Percentiles rank a stretch among this genome's conserved stretches.
phyloP scores from a whole-genome alignment of 2,329 filamentous ascomycete species.

The Niveomyces coronatus region DNA sequence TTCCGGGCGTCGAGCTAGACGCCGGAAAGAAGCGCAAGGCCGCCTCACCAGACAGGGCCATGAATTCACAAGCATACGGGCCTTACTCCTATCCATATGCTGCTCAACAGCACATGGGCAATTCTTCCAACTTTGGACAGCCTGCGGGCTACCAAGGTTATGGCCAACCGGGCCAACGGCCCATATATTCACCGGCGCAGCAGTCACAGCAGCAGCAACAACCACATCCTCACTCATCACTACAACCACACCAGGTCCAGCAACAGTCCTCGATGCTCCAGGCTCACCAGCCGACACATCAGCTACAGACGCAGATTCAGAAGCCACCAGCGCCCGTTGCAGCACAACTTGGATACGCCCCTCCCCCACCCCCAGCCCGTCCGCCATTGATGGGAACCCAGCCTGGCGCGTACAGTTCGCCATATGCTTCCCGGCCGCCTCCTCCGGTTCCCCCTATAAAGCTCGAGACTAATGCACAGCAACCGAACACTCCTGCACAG shows the following conservation, averaged over 20 bases:
- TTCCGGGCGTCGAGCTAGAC: constrained; percentile 48
- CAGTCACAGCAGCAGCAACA: constrained; percentile 13
- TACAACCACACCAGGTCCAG: constrained; percentile 16
- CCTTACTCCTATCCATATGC: constrained; percentile 27
- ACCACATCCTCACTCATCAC: background rate
- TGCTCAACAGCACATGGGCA: constrained; percentile 23
- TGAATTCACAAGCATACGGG: constrained; percentile 27
- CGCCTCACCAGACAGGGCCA: constrained; percentile 38
- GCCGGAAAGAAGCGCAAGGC: constrained; percentile 51
- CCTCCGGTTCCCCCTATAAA: constrained; percentile 4
- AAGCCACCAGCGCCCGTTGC: too few relatives aligned
- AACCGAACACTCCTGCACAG: constrained; percentile 4
- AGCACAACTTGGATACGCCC: constrained; percentile 20
- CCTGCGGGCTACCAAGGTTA: constrained; percentile 25
- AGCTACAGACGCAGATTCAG: constrained; percentile 24
- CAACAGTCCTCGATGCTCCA: too few relatives aligned
- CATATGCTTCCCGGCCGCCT: constrained; percentile 26
- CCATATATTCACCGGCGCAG: background rate
- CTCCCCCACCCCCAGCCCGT: constrained; percentile 25
- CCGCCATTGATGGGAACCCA: constrained; percentile 22
- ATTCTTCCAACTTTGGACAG: constrained; percentile 25
- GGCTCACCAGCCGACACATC: too few relatives aligned
- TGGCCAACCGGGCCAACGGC: constrained; percentile 13
- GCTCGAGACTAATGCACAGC: constrained; percentile 11
- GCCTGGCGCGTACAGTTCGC: constrained; percentile 26